Conservation (phyloP, 108 stramenopile genomes). For the Stephanodiscus triporus region DNA sequence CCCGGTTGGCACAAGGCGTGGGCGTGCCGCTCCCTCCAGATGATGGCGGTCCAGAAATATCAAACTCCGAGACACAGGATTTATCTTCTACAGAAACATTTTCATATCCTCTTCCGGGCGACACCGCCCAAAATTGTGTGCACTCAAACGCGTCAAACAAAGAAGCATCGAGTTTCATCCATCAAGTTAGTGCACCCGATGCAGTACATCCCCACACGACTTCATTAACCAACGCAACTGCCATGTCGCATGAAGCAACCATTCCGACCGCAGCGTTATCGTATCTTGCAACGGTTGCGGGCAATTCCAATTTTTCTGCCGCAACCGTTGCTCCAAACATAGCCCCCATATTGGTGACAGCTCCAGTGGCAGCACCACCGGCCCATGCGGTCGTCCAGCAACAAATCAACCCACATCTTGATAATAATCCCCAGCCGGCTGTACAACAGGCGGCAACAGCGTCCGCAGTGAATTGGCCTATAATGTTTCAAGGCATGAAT, state of each 20-base stretch:
- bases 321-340: slow-evolving; percentile 15
- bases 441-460: not conserved
- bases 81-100: not conserved
- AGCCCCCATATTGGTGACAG: slow-evolving; percentile 3
- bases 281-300: slow-evolving; percentile 15
- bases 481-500: slow-evolving; percentile 1
- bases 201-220: not conserved
- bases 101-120: not conserved
- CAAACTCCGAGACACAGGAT: not conserved
- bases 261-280: not conserved
- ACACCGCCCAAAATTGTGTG: not conserved
- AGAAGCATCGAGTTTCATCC: not conserved
- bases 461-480: slow-evolving; percentile 3
- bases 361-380: not conserved
- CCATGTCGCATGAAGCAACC: not conserved
- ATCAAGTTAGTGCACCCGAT: not conserved
- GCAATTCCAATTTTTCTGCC: slow-evolving; percentile 30
- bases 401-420: not conserved
- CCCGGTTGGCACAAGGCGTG: slow-evolving; percentile 61
- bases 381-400: not conserved
- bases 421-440: not conserved
- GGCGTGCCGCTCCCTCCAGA: slow-evolving; percentile 19
- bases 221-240: not conserved
- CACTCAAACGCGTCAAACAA: not conserved
- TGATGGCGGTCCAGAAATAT: not conserved